Evolutionary conservation across 192 early-diverging fungal species (phyloP).

Genomic region (Funneliformis geosporum): DNA sequence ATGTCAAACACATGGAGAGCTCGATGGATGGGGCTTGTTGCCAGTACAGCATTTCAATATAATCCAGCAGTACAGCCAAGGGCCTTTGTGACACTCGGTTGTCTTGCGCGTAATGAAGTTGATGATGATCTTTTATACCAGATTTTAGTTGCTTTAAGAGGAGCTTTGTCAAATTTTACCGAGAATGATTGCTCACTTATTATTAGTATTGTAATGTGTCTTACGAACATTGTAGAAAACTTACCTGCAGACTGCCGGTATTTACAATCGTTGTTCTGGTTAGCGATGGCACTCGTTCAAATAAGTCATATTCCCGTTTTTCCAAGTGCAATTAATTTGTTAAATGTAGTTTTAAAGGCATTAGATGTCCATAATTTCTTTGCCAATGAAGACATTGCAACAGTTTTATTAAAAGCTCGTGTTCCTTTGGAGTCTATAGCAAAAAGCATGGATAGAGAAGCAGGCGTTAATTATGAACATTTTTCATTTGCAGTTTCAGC

Average conservation of each 20-base stretch:
- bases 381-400: constrained; percentile 68
- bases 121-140: constrained; percentile 95
- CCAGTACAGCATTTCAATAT: constrained; percentile 91
- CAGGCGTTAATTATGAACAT: constrained; percentile 84
- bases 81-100: constrained; percentile 89
- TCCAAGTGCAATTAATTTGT: constrained; percentile 65
- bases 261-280: constrained; percentile 87
- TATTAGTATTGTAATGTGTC: constrained; percentile 83
- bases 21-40: constrained; percentile 89
- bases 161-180: constrained; percentile 82
- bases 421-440: constrained; percentile 71
- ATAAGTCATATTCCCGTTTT: constrained; percentile 84
- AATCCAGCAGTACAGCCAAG: constrained; percentile 93
- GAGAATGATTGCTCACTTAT: constrained; percentile 81
- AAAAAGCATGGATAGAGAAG: constrained; percentile 67
- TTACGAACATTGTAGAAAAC: constrained; percentile 87
- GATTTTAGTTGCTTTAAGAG: constrained; percentile 85
- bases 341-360: constrained; percentile 72
- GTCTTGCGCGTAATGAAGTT: constrained; percentile 83
- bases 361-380: constrained; percentile 76
- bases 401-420: constrained; percentile 71
- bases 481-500: constrained; percentile 85
- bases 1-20: constrained; percentile 83
- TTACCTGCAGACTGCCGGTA: constrained; percentile 82
- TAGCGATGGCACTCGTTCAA: constrained; percentile 83